Conservation (phyloP, 1,284 basidiomycete genomes). For the Trichosporon sp. region DNA sequence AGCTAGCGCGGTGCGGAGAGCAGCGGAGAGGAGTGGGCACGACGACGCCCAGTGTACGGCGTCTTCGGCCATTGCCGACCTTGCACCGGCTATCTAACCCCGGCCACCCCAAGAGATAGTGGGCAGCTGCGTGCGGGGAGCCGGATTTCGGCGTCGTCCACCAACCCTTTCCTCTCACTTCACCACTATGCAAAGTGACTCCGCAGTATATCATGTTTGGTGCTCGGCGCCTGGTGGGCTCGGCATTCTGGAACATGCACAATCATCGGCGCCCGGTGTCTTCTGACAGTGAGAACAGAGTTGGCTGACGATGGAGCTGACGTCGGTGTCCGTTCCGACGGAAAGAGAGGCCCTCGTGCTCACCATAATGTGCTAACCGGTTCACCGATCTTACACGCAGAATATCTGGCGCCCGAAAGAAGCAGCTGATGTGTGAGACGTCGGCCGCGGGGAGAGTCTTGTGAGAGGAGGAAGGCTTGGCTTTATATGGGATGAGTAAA, state of each 20-base stretch:
- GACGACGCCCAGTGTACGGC: not conserved
- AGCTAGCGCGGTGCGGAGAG: not conserved
- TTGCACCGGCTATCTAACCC: conserved; percentile 8
- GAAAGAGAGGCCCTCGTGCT: not conserved
- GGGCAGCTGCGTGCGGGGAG: not conserved
- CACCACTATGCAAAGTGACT: too few relatives aligned
- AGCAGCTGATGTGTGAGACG: not conserved
- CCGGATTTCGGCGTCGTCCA: conserved; percentile 5
- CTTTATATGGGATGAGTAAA: conserved; percentile 1
- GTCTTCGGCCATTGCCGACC: conserved; percentile 15
- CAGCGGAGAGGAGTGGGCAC: not conserved
- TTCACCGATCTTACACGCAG: not conserved
- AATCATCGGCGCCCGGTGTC: not conserved
- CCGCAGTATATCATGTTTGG: not conserved
- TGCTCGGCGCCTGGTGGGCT: not conserved
- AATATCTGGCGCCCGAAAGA: not conserved
- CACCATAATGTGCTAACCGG: not conserved
- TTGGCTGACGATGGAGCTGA: not conserved
- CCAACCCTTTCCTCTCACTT: not conserved
- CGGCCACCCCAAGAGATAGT: not conserved
- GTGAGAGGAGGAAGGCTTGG: not conserved
- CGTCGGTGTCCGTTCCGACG: not conserved
- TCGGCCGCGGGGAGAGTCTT: too few relatives aligned
- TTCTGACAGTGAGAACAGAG: not conserved
- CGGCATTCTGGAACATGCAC: not conserved